Evolutionary conservation across 306 rosid species (phyloP), one percentile per base, ranked within the genome.

Genomic region (Pueraria montana): DNA sequence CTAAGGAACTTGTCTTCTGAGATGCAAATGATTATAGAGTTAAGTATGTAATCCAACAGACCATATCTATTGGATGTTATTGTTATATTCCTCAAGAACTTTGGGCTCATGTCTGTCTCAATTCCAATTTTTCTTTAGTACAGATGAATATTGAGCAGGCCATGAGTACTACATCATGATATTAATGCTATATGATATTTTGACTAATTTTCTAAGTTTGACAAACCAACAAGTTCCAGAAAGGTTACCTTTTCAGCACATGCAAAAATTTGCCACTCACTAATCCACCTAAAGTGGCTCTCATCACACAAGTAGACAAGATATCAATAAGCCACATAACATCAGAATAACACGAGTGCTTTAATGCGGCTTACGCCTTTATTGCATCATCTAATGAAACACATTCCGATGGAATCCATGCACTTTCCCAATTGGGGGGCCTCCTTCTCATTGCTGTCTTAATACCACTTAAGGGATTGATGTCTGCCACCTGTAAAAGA

Each of bases 401-500:
- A 72, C 90, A 78, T 75, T 93, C 97, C 8, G 92, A 83, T 71
- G 95, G 95, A 88, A 86, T 85, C 97, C 97, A 95, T 43, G 97
- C 90, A 64, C 65, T 49, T 77, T 93, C 80, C 92, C 89, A 90
- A 58, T 78, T 86, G 27, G 86, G 89, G 75, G 94, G 94, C 34
- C 18, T 82, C 84, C 98, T 91, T 84, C 21, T 88, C 88, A 89
- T 66, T 26, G 98, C 95, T 50, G 94, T 87, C 81, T 79, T 82
- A 49, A 95, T 82, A 74, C 92, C 90, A 76, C 92, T 89, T 72
- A 95, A 85, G 68, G 97, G 98, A 89, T 90, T 87, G 23, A 93
- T 84, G 58, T 89, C 88, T 59, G 32, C 94, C 80, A 90, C 91
- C 97, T 95, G 83, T 63, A 8, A 80, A 67, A 81, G 64, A 88